Evolutionary conservation across 73 alveolate species (phyloP).

Genomic region (Tetrahymena thermophila): DNA sequence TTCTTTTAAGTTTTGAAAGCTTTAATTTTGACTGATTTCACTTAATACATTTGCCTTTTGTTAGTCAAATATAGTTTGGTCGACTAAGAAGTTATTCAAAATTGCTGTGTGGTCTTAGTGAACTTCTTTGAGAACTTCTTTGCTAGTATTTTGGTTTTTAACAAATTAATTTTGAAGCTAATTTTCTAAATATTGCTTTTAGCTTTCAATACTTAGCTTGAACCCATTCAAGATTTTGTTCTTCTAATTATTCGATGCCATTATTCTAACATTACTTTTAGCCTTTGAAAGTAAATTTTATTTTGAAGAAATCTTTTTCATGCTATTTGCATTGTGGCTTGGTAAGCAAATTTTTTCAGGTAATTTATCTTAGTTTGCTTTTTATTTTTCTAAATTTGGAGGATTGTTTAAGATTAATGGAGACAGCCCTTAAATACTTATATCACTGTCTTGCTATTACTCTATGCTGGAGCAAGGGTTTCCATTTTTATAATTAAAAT

Average conservation of each 20-base stretch:
- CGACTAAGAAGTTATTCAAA: background rate
- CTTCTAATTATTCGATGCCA: background rate
- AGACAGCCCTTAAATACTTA: background rate
- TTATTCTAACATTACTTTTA: background rate
- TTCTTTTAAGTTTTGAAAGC: background rate
- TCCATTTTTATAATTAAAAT: background rate
- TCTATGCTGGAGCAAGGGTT: background rate
- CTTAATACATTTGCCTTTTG: background rate
- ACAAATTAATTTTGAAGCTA: background rate
- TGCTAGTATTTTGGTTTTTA: background rate
- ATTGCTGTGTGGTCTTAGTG: background rate
- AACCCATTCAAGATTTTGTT: background rate
- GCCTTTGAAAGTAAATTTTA: background rate
- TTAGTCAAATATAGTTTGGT: background rate
- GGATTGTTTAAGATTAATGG: background rate
- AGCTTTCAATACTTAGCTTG: background rate
- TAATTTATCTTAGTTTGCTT: background rate
- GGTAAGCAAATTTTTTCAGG: background rate
- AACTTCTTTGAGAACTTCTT: background rate
- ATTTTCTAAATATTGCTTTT: background rate
- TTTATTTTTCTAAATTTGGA: background rate
- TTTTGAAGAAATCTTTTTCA: background rate
- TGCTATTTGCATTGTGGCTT: background rate
- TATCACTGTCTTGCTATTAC: background rate
- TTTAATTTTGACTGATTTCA: background rate